phyloP scores from a whole-genome alignment of 1,139 yeast genomes.

The Pichia sp. region DNA sequence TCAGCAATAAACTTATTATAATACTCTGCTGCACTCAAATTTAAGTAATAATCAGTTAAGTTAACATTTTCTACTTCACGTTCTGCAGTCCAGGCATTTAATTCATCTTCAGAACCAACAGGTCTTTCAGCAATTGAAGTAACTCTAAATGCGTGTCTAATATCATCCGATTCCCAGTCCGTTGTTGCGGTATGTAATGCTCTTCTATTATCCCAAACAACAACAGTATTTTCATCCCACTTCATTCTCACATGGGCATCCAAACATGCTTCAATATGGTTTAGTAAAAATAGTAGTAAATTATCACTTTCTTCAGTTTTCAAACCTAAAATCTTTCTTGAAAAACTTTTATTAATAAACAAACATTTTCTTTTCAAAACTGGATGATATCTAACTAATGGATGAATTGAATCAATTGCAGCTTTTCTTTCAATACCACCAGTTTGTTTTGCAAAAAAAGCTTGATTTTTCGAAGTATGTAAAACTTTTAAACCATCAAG shows the following conservation, averaged over 20 bases:
- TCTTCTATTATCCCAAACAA: slow-evolving; percentile 67
- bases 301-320: slow-evolving; percentile 58
- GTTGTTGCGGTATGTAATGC: slow-evolving; percentile 56
- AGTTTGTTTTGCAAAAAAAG: slow-evolving; percentile 42
- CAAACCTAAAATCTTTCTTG: slow-evolving; percentile 56
- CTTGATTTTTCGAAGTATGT: slow-evolving; percentile 69
- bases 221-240: slow-evolving; percentile 58
- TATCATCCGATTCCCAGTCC: slow-evolving; percentile 52
- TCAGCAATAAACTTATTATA: slow-evolving; percentile 12
- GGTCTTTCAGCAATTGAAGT: slow-evolving; percentile 56
- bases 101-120: slow-evolving; percentile 25
- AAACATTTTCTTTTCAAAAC: slow-evolving; percentile 57
- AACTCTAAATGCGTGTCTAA: slow-evolving; percentile 63
- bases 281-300: slow-evolving; percentile 46
- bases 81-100: slow-evolving; percentile 27
- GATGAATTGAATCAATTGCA: slow-evolving; percentile 56
- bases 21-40: slow-evolving; percentile 17
- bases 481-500: slow-evolving; percentile 53
- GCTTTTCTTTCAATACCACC: slow-evolving; percentile 62
- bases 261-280: slow-evolving; percentile 43
- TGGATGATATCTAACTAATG: slow-evolving; percentile 63
- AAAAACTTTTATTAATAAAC: slow-evolving; percentile 55
- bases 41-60: slow-evolving; percentile 12
- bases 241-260: slow-evolving; percentile 52
- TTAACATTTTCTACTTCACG: slow-evolving; percentile 16